Conservation (phyloP, 2,329 filamentous ascomycete species). For the Penicillium verrucosum region DNA sequence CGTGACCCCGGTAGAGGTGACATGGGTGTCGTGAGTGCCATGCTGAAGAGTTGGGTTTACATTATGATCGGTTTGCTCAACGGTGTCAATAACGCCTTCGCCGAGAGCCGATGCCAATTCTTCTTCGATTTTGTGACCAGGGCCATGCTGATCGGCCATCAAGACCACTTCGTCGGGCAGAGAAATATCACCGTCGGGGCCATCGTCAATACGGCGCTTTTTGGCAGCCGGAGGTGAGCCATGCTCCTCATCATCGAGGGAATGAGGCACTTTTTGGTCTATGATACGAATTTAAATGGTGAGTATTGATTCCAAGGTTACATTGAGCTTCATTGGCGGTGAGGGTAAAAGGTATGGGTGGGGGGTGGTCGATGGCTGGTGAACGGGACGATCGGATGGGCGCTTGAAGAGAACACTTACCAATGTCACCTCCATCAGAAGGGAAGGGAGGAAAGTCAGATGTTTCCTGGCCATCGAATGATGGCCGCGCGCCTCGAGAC, state of each 20-base stretch:
- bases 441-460: conserved; percentile 32
- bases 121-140: conserved; percentile 36
- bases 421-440: conserved; percentile 31
- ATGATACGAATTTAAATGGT: conserved; percentile 6
- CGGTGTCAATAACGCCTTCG: conserved; percentile 27
- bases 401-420: conserved; percentile 26
- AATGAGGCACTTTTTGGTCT: conserved; percentile 32
- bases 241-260: conserved; percentile 33
- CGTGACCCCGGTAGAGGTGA: conserved; percentile 16
- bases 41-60: conserved; percentile 23
- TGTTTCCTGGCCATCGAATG: conserved; percentile 29
- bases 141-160: conserved; percentile 24
- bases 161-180: conserved; percentile 18
- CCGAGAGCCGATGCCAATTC: conserved; percentile 37
- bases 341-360: background rate
- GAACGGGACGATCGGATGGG: conserved; percentile 6
- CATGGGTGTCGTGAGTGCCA: conserved; percentile 12
- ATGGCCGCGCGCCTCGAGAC: conserved; percentile 27
- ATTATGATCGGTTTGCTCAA: conserved; percentile 23
- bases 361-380: background rate
- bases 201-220: conserved; percentile 39
- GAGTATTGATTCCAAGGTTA: background rate
- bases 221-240: conserved; percentile 37
- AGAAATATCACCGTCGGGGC: conserved; percentile 24
- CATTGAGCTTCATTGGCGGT: conserved; percentile 1